Percentiles rank a stretch among this genome's conserved stretches.
Conservation (phyloP, 208 protist species). For the Strigomonas galati region DNA sequence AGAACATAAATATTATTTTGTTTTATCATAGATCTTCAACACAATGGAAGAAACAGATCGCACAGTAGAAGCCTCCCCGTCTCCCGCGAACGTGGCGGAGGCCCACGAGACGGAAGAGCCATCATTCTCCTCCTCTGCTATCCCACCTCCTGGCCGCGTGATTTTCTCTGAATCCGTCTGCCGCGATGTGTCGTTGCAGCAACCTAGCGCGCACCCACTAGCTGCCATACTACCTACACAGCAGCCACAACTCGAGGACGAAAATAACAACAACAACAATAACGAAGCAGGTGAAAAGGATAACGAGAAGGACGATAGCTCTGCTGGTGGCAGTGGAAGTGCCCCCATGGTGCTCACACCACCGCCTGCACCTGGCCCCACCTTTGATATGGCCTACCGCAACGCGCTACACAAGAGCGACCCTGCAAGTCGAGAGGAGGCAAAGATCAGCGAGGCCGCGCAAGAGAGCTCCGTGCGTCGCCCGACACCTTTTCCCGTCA, state of each 20-base stretch:
- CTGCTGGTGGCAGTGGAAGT: no score
- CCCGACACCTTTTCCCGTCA: conserved; percentile 37
- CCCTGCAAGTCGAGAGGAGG: no score
- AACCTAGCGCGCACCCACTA: not conserved
- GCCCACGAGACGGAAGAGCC: not conserved
- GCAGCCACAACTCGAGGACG: no score
- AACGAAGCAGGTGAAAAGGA: not conserved
- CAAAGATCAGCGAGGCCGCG: not conserved
- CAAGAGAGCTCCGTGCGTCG: not conserved
- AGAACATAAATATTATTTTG: no score
- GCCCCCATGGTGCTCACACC: no score
- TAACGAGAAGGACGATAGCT: not conserved
- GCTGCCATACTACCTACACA: no score
- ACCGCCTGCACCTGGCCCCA: no score
- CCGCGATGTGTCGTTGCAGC: not conserved
- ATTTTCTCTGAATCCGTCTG: not conserved
- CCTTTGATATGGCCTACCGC: not conserved
- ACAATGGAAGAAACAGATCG: not conserved
- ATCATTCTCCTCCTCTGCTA: no score
- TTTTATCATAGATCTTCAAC: not conserved
- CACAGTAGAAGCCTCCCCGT: no score
- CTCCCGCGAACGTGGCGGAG: no score
- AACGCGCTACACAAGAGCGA: not conserved
- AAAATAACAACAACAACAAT: not conserved
- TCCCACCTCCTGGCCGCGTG: not conserved